Percentiles rank a stretch among this genome's conserved stretches.
phyloP scores from a whole-genome alignment of 306 rosid species.

The Luffa aegyptiaca region DNA sequence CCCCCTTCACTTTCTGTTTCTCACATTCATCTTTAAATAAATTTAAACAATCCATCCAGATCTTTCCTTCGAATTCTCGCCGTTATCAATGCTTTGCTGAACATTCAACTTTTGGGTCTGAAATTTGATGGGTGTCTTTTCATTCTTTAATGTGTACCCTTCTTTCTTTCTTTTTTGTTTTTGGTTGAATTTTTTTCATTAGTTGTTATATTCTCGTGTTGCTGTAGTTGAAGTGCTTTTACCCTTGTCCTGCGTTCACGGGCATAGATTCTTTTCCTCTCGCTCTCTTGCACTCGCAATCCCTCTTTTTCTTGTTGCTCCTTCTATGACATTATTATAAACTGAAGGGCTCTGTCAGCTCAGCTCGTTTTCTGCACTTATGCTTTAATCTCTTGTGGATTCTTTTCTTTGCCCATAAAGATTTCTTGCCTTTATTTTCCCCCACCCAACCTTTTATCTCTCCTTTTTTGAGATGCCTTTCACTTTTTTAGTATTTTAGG shows the following conservation, averaged over 20 bases:
- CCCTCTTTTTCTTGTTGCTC: not conserved
- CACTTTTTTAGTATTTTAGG: slow-evolving; percentile 46
- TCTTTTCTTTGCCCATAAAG: slow-evolving; percentile 40
- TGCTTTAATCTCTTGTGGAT: slow-evolving; percentile 26
- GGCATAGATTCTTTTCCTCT: slow-evolving; percentile 49
- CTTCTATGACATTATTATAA: slow-evolving; percentile 18
- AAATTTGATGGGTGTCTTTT: slow-evolving; percentile 3
- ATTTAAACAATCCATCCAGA: not conserved
- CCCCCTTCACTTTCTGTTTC: slow-evolving; percentile 35
- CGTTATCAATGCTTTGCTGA: not conserved
- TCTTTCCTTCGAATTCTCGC: not conserved
- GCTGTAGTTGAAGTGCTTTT: slow-evolving; percentile 29
- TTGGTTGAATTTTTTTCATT: not conserved
- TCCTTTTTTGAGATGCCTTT: slow-evolving; percentile 50
- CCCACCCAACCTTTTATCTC: slow-evolving; percentile 16
- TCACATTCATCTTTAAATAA: slow-evolving; percentile 18
- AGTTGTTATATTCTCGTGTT: slow-evolving; percentile 36
- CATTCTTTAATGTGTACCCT: not conserved
- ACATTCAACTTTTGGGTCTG: slow-evolving; percentile 4
- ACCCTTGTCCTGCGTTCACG: slow-evolving; percentile 32
- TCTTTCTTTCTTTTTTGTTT: not conserved
- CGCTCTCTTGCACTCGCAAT: slow-evolving; percentile 4
- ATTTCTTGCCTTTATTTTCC: slow-evolving; percentile 26
- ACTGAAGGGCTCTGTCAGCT: slow-evolving; percentile 27
- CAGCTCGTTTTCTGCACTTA: slow-evolving; percentile 40